Evolutionary conservation across 2,329 filamentous ascomycete species (phyloP).

Genomic region (Colletotrichum phormii): DNA sequence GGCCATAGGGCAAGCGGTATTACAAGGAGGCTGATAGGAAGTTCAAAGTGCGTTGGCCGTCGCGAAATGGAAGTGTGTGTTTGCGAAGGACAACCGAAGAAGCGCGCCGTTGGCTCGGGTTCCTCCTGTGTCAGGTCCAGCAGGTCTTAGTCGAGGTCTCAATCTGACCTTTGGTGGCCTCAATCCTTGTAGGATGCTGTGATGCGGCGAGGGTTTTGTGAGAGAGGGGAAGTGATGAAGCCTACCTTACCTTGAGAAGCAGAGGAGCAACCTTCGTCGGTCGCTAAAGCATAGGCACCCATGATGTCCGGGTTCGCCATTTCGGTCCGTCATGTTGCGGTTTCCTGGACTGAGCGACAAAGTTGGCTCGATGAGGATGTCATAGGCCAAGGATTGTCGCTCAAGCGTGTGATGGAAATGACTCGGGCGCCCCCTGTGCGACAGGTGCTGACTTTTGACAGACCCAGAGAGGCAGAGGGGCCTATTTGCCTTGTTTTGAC

Average conservation of each 20-base stretch:
- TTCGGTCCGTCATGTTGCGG: background rate
- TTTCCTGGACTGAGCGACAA: slow-evolving; percentile 17
- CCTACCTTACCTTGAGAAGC: background rate
- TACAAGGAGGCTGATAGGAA: background rate
- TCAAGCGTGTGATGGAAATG: slow-evolving; percentile 20
- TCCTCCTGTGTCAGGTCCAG: slow-evolving; percentile 10
- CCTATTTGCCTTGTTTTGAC: slow-evolving; percentile 23
- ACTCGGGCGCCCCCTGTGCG: slow-evolving; percentile 26
- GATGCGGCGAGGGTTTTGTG: background rate
- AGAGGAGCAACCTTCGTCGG: background rate
- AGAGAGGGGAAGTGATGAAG: background rate
- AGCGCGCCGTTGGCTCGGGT: slow-evolving; percentile 29
- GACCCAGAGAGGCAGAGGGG: background rate
- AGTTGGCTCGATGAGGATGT: slow-evolving; percentile 7
- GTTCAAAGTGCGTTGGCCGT: background rate
- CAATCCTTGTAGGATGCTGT: background rate
- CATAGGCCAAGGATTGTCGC: slow-evolving; percentile 19
- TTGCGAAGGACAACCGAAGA: slow-evolving; percentile 9
- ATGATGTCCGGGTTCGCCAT: slow-evolving; percentile 6
- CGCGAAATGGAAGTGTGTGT: slow-evolving; percentile 8
- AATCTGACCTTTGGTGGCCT: background rate
- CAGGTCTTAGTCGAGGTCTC: background rate
- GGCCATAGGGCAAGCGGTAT: slow-evolving; percentile 12
- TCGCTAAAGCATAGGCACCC: background rate
- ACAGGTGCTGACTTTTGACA: slow-evolving; percentile 7